phyloP scores from a whole-genome alignment of 1,284 basidiomycete species.

The Cutaneotrichosporon daszewskae region DNA sequence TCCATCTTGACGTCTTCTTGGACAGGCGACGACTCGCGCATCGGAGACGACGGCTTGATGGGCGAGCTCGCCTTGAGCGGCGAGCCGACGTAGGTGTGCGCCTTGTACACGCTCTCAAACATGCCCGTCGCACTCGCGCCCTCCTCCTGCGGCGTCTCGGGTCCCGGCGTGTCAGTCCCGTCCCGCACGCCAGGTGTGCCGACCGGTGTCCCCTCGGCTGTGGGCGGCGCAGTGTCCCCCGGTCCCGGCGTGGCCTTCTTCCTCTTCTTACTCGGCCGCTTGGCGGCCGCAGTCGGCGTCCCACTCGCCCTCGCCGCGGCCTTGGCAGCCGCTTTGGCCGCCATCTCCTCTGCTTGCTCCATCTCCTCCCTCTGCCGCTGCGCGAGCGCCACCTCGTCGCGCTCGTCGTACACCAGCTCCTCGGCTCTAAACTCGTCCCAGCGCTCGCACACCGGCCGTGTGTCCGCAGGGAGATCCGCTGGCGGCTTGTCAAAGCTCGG shows the following conservation, averaged over 20 bases:
- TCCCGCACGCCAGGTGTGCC: neutral
- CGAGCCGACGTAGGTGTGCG: too few species aligned
- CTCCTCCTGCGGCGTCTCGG: too few species aligned
- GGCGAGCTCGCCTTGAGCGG: too few species aligned
- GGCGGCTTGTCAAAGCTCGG: conserved; percentile 77
- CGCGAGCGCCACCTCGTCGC: conserved; percentile 33
- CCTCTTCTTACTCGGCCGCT: neutral
- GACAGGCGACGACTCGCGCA: too few species aligned
- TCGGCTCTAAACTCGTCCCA: conserved; percentile 39
- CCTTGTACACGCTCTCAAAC: too few species aligned
- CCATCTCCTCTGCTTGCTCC: too few species aligned
- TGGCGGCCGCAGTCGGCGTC: neutral
- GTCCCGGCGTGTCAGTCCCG: too few species aligned
- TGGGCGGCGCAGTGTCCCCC: neutral
- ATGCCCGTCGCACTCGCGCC: too few species aligned
- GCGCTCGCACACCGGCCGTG: conserved; percentile 35
- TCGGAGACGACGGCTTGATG: too few species aligned
- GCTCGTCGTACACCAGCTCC: conserved; percentile 37
- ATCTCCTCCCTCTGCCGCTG: conserved; percentile 24
- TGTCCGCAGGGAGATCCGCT: conserved; percentile 1
- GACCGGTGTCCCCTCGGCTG: neutral
- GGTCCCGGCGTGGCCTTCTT: conserved; percentile 1
- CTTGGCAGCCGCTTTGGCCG: conserved; percentile 1
- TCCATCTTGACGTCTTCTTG: too few species aligned
- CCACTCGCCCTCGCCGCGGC: neutral